These are phyloP conservation scores for Cinchona pubescens DNA, from an alignment of 257 asterid species.

Conservation along the genomic window DNA sequence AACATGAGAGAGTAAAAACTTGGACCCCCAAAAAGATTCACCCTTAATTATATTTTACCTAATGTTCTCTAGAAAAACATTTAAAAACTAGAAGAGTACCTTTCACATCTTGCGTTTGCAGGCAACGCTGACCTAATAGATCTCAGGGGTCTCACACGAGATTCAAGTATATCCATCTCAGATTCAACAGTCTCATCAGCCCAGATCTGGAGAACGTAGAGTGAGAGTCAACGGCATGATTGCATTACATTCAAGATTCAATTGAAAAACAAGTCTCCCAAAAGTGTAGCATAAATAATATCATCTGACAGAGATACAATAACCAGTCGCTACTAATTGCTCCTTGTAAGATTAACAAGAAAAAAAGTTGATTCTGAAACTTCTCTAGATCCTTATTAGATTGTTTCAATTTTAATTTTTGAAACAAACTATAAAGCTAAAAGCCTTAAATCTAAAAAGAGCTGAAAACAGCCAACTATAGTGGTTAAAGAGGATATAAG, in stretches of 20 bases:
- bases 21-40: not conserved
- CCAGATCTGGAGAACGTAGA: conserved; percentile 56
- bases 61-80: too few relatives aligned
- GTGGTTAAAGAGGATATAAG: not conserved
- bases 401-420: not conserved
- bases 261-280: not conserved
- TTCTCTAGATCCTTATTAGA: not conserved
- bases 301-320: not conserved
- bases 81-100: too few relatives aligned
- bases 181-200: conserved; percentile 59
- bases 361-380: not conserved
- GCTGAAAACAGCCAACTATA: not conserved
- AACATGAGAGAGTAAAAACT: not conserved
- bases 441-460: not conserved
- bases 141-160: too few relatives aligned
- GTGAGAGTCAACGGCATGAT: conserved; percentile 6
- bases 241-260: not conserved
- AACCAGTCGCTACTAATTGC: not conserved
- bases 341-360: not conserved
- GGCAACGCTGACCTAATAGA: too few relatives aligned
- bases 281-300: not conserved
- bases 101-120: too few relatives aligned
- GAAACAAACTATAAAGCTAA: not conserved
- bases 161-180: conserved; percentile 72
- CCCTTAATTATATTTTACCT: too few relatives aligned